Conservation (phyloP, 768 basidiomycete genomes). For the Trametes maxima region DNA sequence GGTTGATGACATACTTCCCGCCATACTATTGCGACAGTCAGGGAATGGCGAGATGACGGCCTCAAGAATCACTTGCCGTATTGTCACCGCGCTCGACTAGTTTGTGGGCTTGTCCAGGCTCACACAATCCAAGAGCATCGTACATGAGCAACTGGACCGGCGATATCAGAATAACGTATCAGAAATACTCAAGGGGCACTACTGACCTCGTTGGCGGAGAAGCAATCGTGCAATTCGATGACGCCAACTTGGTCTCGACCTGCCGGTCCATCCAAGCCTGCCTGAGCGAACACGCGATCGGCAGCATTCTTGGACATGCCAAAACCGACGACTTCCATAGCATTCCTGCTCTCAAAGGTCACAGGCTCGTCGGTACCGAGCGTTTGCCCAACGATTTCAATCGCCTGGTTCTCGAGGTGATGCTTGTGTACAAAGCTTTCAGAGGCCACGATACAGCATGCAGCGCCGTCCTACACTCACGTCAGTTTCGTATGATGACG, state of each 20-base stretch:
- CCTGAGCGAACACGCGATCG: constrained; percentile 68
- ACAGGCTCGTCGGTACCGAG: constrained; percentile 66
- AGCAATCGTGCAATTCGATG: constrained; percentile 86
- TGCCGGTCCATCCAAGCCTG: constrained; percentile 64
- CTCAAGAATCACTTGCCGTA: constrained; percentile 51
- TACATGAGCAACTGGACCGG: constrained; percentile 70
- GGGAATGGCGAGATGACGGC: neutral
- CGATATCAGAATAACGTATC: neutral
- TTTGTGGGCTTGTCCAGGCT: constrained; percentile 66
- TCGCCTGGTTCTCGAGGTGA: constrained; percentile 81
- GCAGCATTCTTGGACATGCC: constrained; percentile 72
- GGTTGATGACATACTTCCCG: constrained; percentile 83
- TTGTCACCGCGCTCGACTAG: constrained; percentile 77
- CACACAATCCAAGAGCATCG: constrained; percentile 75
- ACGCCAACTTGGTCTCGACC: constrained; percentile 79
- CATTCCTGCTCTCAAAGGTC: constrained; percentile 66
- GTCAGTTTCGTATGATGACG: no score
- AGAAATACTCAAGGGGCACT: neutral
- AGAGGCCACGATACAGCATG: constrained; percentile 75
- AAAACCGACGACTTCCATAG: constrained; percentile 84
- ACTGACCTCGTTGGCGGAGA: constrained; percentile 75
- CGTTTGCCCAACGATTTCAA: constrained; percentile 72
- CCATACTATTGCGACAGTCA: constrained; percentile 55
- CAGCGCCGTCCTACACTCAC: constrained; percentile 63
- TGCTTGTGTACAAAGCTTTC: constrained; percentile 76